These are phyloP conservation scores for Pythium myriotylum DNA, from an alignment of 352 stramenopile genomes.

Conservation along the genomic window DNA sequence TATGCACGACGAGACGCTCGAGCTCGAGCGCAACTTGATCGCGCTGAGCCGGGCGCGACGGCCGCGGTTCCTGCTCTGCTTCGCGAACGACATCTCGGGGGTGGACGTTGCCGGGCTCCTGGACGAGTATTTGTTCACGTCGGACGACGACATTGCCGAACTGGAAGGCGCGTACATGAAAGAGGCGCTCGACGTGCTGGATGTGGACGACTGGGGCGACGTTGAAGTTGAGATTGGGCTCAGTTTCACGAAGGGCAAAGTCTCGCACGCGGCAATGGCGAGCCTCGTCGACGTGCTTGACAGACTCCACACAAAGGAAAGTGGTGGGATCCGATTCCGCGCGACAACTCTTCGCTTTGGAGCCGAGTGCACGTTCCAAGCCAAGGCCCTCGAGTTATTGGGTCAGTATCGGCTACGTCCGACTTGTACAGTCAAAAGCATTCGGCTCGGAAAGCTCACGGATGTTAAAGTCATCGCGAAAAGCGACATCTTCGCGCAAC, in stretches of 20 bases:
- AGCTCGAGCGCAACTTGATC: neutral
- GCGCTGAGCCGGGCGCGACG: neutral
- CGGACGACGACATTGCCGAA: neutral
- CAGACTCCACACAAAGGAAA: neutral
- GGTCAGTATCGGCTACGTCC: neutral
- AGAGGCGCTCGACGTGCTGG: neutral
- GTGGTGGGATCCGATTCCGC: neutral
- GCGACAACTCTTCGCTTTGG: conserved; percentile 11
- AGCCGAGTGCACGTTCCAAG: neutral
- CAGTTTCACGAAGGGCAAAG: conserved; percentile 9
- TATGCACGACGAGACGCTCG: neutral
- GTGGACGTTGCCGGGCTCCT: neutral
- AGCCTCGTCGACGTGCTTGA: neutral
- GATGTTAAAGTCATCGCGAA: neutral
- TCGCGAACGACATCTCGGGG: neutral
- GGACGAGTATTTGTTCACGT: neutral
- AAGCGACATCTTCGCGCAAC: neutral
- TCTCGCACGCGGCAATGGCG: neutral
- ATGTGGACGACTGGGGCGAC: neutral
- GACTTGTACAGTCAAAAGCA: neutral
- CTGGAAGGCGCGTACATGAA: neutral
- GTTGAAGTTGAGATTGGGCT: conserved; percentile 6
- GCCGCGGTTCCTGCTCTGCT: conserved; percentile 11
- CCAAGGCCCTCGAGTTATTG: conserved; percentile 1
- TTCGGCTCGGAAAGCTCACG: neutral